Conservation (phyloP, 192 early-diverging fungal species). For the Irineochytrium annulatum region DNA sequence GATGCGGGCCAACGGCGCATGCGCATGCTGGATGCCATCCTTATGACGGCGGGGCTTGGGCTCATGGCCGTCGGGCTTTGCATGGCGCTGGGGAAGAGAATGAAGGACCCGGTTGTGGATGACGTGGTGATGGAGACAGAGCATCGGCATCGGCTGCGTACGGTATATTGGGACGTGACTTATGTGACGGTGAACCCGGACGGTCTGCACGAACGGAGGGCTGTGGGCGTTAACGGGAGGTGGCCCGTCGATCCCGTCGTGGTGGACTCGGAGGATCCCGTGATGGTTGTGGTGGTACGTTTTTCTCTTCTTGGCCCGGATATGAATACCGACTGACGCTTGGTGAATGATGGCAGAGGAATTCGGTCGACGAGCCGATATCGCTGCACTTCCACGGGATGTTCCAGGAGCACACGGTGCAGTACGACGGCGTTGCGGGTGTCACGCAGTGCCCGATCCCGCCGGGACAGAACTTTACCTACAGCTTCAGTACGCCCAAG, state of each 20-base stretch:
- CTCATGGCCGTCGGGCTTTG: too few relatives aligned
- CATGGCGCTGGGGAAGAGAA: too few relatives aligned
- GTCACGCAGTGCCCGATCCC: conserved; percentile 14
- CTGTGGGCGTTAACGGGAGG: conserved; percentile 38
- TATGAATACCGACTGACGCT: too few relatives aligned
- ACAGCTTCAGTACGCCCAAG: background rate
- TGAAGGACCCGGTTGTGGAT: too few relatives aligned
- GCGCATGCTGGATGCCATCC: too few relatives aligned
- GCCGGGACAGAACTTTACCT: background rate
- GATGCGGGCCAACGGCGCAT: too few relatives aligned
- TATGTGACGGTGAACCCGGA: conserved; percentile 50
- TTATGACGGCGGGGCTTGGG: too few relatives aligned
- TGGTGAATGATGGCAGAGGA: too few relatives aligned
- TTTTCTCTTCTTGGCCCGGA: conserved; percentile 59
- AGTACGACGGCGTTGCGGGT: conserved; percentile 13
- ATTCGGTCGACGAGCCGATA: conserved; percentile 29
- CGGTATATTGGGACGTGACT: conserved; percentile 35
- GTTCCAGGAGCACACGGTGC: conserved; percentile 62
- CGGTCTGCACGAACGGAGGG: conserved; percentile 43
- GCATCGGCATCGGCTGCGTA: too few relatives aligned
- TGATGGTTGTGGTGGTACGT: conserved; percentile 53
- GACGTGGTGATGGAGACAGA: too few relatives aligned
- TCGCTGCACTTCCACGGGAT: conserved; percentile 64
- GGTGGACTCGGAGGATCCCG: conserved; percentile 27
- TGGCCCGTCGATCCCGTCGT: conserved; percentile 44